Evolutionary conservation across 2,329 filamentous ascomycete species (phyloP).

Genomic region (Fusarium sp.): DNA sequence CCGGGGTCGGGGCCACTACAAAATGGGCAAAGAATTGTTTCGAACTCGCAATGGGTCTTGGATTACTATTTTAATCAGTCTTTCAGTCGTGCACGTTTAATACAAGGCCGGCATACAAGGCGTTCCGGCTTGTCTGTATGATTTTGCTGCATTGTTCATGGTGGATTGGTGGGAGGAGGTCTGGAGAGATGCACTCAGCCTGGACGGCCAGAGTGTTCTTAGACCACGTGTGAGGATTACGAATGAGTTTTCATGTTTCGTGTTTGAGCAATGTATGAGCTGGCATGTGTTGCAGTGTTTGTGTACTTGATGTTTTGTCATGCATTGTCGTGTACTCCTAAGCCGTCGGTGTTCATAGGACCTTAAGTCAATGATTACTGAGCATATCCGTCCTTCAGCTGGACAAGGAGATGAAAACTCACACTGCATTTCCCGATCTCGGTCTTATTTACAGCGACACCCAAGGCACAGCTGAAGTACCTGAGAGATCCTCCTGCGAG

Average conservation of each 20-base stretch:
- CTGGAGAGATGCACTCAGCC: not conserved
- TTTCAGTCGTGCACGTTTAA: slow-evolving; percentile 41
- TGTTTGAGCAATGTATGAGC: not conserved
- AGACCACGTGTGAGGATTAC: not conserved
- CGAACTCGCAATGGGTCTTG: slow-evolving; percentile 22
- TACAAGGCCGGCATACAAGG: slow-evolving; percentile 42
- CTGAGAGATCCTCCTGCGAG: not conserved
- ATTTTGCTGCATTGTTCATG: slow-evolving; percentile 2
- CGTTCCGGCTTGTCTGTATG: slow-evolving; percentile 42
- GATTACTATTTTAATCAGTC: slow-evolving; percentile 41
- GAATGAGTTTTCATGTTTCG: not conserved
- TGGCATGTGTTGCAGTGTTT: not conserved
- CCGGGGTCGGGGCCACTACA: slow-evolving; percentile 20
- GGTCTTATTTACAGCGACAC: not conserved
- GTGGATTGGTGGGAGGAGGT: not conserved
- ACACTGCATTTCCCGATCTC: not conserved
- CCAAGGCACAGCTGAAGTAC: not conserved
- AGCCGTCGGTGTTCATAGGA: not conserved
- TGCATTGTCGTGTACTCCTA: not conserved
- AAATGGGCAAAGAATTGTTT: slow-evolving; percentile 29
- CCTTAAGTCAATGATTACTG: not conserved
- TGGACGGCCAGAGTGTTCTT: not conserved
- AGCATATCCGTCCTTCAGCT: not conserved
- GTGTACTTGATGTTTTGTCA: not conserved
- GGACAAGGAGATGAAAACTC: not conserved